phyloP scores from a whole-genome alignment of 1,139 yeast species.

The Ogataea hybrid region DNA sequence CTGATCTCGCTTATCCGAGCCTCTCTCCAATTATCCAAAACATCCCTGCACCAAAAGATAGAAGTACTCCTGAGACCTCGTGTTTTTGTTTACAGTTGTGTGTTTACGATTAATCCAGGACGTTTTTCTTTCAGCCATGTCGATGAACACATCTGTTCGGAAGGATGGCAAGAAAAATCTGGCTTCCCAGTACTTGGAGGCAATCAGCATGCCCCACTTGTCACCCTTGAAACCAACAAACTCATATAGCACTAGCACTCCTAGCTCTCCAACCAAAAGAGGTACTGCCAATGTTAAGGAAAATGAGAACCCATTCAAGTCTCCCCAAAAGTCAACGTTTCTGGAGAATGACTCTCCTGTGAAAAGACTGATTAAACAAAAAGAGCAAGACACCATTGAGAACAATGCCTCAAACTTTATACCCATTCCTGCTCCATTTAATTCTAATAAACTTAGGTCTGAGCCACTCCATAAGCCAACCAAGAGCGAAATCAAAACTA shows the following conservation, averaged over 20 bases:
- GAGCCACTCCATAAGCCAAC: conserved; percentile 14
- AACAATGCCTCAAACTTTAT: conserved; percentile 25
- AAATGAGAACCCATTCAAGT: conserved; percentile 25
- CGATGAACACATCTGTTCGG: conserved; percentile 17
- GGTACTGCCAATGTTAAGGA: conserved; percentile 18
- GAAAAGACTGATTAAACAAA: conserved; percentile 30
- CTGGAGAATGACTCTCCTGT: conserved; percentile 25
- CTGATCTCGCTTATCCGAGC: too few species aligned
- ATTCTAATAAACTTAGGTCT: neutral
- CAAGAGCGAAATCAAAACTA: conserved; percentile 27
- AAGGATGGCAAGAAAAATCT: conserved; percentile 23
- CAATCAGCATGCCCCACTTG: conserved; percentile 24
- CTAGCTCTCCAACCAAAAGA: conserved; percentile 12
- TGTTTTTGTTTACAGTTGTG: conserved; percentile 9
- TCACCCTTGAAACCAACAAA: conserved; percentile 19
- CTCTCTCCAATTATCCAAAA: too few species aligned
- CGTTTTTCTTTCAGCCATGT: conserved; percentile 11
- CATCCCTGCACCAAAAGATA: conserved; percentile 3
- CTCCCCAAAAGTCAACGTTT: conserved; percentile 11
- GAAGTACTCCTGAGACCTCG: neutral
- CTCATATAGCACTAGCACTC: conserved; percentile 1
- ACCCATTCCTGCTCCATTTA: conserved; percentile 24
- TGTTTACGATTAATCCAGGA: conserved; percentile 13
- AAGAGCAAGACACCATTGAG: conserved; percentile 29
- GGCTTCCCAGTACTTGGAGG: conserved; percentile 29